Evolutionary conservation across 176 grass and related monocot species (phyloP), one percentile per base, ranked within the genome.

Genomic region (Musa acuminata): DNA sequence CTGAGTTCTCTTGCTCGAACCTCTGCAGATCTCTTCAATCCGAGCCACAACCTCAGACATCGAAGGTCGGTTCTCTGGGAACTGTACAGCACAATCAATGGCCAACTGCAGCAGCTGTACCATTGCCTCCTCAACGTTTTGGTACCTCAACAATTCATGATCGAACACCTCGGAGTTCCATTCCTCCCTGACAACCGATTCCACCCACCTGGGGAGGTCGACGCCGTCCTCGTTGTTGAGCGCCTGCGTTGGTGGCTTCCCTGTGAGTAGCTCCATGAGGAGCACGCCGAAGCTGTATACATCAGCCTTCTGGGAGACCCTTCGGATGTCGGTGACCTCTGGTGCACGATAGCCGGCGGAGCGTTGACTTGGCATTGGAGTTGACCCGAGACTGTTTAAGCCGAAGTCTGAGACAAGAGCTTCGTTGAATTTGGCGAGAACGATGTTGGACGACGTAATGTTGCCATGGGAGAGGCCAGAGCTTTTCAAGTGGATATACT

Each of bases 381-480:
- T 55, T 0, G 68, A 72, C 64, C 79, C 82, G 8, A 86, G 51
- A 71, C 79, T 81, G 77, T 0, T 81, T 66, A 91, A 21, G 20
- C 93, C 93, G 79, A 76, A 73, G 76, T 90, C 89, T 1, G 89
- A 49, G 5, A 92, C 75, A 63, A 52, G 78, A 0, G 81, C 87
- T 27, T 81, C 24, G 65, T 80, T 73, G 9, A 62, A 16, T 0
- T 55, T 26, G 5, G 65, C 69, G 73, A 96, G 79, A 0, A 96
- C 62, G 63, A 96, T 1, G 72, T 96, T 96, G 14, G 89, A 88
- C 0, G 93, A 85, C 80, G 88, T 96, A 79, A 96, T 79, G 83
- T 76, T 75, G 66, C 93, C 93, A 68, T 96, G 92, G 20, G 85
- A 82, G 9, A 64, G 51, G 12, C 19, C 60, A 12, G 78, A 49